Base-by-base conservation (phyloP, 2,329 filamentous ascomycete genomes). In the Colletotrichum sp. region DNA sequence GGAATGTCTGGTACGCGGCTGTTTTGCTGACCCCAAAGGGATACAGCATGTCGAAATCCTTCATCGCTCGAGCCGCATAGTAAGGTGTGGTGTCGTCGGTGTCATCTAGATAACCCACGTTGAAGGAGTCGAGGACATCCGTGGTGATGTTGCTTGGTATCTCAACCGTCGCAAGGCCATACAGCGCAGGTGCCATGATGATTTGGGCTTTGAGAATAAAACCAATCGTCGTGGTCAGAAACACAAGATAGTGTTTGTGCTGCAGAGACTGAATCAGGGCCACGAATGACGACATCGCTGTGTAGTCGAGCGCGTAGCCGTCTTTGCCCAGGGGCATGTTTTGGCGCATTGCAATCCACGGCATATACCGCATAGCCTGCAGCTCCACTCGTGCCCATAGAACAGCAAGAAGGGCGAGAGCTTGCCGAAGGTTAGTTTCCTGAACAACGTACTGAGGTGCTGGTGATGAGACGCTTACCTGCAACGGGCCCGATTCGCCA, bases 351-450 rank as follows among this genome's bases (percentile, higher is more conserved):
- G 72, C 67, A 12, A 71, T 61, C 67, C 72, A 74, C 5, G 72
- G 72, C 67, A 67, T 71, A 28, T 71, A 67, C 24, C 63, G 43
- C 60, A 71, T 71, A 26, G 72, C 52, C 16, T 74, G 72, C 2
- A 71, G 28, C 18, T 74, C 67, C 9, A 74, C 72, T 16, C 72
- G 70, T 5, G 72, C 48, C 72, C 72, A 74, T 12, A 66, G 24
- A 5, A 71, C 26, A 2, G 72, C 28, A 21, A 66, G 12, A 10
- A 74, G 30, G 7, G 72, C 60, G 3, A 74, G 4, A 2, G 66
- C 72, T 71, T 12, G n/a, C 3, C 15, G 3, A 30, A 12, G 10
- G 34, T 34, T 13, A 26, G 28, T 32, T 9, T 4, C 9, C 2
- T 16, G 15, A 43, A 15, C 26, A 7, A n/a, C 10, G 3, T 12